Evolutionary conservation across 2,329 filamentous ascomycete genomes (phyloP), one percentile per base, ranked within the genome.

Genomic region (Talaromyces sp.): DNA sequence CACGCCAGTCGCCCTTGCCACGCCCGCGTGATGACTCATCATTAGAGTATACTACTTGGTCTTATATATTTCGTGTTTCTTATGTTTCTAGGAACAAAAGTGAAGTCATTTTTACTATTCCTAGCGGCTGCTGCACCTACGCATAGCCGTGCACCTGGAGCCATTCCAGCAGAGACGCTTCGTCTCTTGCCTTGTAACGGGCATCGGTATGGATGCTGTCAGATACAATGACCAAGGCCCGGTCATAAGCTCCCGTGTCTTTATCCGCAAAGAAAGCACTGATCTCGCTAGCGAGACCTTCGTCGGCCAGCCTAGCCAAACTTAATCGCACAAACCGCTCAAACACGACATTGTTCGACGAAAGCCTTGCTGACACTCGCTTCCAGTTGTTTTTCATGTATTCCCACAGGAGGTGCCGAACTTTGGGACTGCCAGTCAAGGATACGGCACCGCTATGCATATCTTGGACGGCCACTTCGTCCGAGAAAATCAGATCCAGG

Each of bases 301-400:
- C 78, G 68, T 92, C 88, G 3, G 90, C 86, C 73, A 96, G 98
- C 72, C 90, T 90, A 70, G 86, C 86, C 67, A 99, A 79, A 52
- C 87, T 87, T 67, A 90, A 82, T 68, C 90, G 88, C 68, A 99
- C 79, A 78, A 96, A 96, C 55, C 94, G 88, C 78, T 99, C 94
- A 16, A 97, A 82, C 3, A 97, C 86, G 33, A 97, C 89, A 65
- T 92, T 90, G 78, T 97, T 97, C 50, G 83, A 82, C 73, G 85
- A 87, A 60, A 98, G 82, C 75, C 89, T 89, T 63, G 85, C 79
- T 58, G 88, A 83, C 52, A 96, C 84, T 40, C 84, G 81, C 33
- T 86, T 82, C 90, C 94, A 99, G 78, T 96, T 89, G 51, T 85
- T 82, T 78, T 93, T 91, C 71, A 97, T 85, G 76, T 90, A 96